A percentile compares a stretch with the other conserved stretches of the same genome.
Evolutionary conservation across 169 alveolate species (phyloP).

Genomic region (Toxoplasma gondii): DNA sequence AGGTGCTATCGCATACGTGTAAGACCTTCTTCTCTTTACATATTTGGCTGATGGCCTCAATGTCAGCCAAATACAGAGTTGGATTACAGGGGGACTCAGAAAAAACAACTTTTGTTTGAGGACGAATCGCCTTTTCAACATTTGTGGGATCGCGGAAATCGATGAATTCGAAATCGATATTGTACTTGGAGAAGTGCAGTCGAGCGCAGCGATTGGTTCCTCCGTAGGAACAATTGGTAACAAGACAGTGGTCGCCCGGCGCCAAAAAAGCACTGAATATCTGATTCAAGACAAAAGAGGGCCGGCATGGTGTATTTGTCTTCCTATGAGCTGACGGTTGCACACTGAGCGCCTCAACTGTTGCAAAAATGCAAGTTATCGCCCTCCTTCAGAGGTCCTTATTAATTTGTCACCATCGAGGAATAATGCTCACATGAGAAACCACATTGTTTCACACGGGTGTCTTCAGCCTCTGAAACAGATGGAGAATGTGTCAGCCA

Average conservation of each 20-base stretch:
- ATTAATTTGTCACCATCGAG: too few species aligned
- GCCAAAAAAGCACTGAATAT: slow-evolving; percentile 57
- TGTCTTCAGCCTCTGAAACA: too few species aligned
- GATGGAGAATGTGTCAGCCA: too few species aligned
- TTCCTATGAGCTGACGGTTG: neutral
- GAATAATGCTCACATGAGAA: too few species aligned
- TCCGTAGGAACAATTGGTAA: slow-evolving; percentile 78
- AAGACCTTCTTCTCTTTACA: neutral
- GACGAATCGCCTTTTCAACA: slow-evolving; percentile 72
- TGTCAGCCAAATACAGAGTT: slow-evolving; percentile 72
- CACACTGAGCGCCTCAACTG: too few species aligned
- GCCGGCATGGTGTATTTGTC: neutral
- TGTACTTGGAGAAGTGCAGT: slow-evolving; percentile 60
- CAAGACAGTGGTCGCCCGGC: slow-evolving; percentile 70
- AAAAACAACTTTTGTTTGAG: slow-evolving; percentile 74
- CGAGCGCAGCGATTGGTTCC: slow-evolving; percentile 74
- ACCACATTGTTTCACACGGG: too few species aligned
- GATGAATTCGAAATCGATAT: slow-evolving; percentile 72
- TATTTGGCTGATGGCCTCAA: slow-evolving; percentile 65
- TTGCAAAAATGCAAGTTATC: too few species aligned
- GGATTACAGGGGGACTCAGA: slow-evolving; percentile 82
- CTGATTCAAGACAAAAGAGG: neutral
- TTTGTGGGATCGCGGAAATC: slow-evolving; percentile 74
- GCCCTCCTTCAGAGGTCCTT: too few species aligned
- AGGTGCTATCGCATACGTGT: slow-evolving; percentile 76